phyloP scores from a whole-genome alignment of 495 filamentous ascomycete genomes.

The Tuber borchii region DNA sequence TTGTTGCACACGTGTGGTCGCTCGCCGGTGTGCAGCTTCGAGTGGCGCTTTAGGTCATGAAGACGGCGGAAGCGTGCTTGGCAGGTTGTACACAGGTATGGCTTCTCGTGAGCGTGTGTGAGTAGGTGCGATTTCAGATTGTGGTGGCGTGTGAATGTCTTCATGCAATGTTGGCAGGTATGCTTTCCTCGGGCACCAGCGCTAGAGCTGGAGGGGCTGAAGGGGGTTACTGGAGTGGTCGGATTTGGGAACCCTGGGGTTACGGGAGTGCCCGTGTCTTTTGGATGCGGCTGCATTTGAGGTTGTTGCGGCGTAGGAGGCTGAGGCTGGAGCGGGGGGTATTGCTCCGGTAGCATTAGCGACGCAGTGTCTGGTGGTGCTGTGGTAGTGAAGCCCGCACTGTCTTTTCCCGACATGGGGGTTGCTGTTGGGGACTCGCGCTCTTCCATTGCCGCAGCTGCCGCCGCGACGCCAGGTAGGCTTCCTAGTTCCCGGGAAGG shows the following conservation, averaged over 20 bases:
- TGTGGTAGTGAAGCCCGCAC: slow-evolving; percentile 28
- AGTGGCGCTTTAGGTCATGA: slow-evolving; percentile 93
- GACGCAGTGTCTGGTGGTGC: slow-evolving; percentile 24
- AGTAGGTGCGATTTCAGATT: slow-evolving; percentile 98
- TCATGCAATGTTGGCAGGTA: slow-evolving; percentile 90
- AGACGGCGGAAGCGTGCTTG: slow-evolving; percentile 82
- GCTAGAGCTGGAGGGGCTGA: slow-evolving; percentile 31
- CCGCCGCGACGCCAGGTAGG: slow-evolving; percentile 37
- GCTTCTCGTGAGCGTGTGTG: slow-evolving; percentile 98
- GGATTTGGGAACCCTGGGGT: slow-evolving; percentile 32
- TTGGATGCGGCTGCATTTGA: not conserved
- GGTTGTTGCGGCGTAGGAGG: slow-evolving; percentile 28
- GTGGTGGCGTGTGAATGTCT: slow-evolving; percentile 94
- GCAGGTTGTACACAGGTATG: slow-evolving; percentile 84
- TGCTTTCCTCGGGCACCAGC: slow-evolving; percentile 55
- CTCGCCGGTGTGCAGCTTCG: slow-evolving; percentile 93
- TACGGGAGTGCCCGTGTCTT: slow-evolving; percentile 21
- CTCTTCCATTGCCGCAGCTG: slow-evolving; percentile 38
- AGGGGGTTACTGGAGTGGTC: slow-evolving; percentile 39
- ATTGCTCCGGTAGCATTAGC: slow-evolving; percentile 24
- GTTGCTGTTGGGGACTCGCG: slow-evolving; percentile 2
- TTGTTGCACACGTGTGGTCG: slow-evolving; percentile 89
- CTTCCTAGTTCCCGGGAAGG: slow-evolving; percentile 27
- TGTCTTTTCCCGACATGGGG: slow-evolving; percentile 4
- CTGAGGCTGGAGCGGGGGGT: slow-evolving; percentile 30